A percentile compares a stretch with the other conserved stretches of the same genome.
Conservation (phyloP, 768 basidiomycete species). For the Leccinum ochraceum region DNA sequence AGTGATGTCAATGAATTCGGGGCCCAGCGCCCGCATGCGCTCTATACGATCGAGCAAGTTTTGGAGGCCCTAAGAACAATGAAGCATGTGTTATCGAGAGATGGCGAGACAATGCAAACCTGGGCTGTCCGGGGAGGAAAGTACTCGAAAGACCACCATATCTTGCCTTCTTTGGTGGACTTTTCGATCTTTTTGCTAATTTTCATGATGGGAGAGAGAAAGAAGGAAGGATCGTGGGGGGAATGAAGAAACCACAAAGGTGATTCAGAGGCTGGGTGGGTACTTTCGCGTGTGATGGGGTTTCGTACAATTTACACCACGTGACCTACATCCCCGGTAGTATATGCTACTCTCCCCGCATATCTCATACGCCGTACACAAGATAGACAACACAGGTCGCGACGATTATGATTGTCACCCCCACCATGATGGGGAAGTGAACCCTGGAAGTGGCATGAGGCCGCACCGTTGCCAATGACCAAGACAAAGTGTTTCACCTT, state of each 20-base stretch:
- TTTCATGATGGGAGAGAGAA: constrained; percentile 61
- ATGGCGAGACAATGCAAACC: constrained; percentile 42
- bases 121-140: constrained; percentile 96
- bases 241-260: constrained; percentile 8
- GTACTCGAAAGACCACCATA: constrained; percentile 99
- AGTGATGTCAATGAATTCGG: constrained; percentile 98
- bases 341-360: background rate
- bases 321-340: constrained; percentile 15
- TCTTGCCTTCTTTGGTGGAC: constrained; percentile 78
- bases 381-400: constrained; percentile 54
- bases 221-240: constrained; percentile 25
- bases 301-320: constrained; percentile 12
- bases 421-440: constrained; percentile 52
- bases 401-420: constrained; percentile 49
- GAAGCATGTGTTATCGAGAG: background rate
- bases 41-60: constrained; percentile 98
- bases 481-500: constrained; percentile 43
- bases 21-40: constrained; percentile 92
- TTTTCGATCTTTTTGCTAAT: constrained; percentile 92
- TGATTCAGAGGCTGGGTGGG: constrained; percentile 16
- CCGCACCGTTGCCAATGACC: background rate
- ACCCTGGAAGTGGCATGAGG: constrained; percentile 37
- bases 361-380: constrained; percentile 28
- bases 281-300: constrained; percentile 27
- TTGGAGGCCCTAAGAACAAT: constrained; percentile 51